Evolutionary conservation across 2,329 filamentous ascomycete species (phyloP), one percentile per base, ranked within the genome.

Genomic region (Stagonosporopsis rhizophila): DNA sequence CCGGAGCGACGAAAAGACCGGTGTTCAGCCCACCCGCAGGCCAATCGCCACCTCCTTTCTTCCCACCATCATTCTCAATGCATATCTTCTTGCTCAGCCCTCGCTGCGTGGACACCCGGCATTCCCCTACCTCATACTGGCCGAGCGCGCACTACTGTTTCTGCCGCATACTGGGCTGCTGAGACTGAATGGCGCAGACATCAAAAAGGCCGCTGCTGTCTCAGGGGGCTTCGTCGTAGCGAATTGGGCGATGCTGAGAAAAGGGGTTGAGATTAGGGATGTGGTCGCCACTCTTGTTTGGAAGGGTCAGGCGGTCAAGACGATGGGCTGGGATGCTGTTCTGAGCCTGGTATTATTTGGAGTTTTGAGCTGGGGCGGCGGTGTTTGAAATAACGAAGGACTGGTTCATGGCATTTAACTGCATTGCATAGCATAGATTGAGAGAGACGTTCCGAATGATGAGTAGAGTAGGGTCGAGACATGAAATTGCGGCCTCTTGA

Each of bases 251-350:
- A 63, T 65, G 62, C 23, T 66, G 58, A 59, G 58, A 30, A 66
- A 64, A 32, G 58, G 52, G 0, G 32, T 61, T n/a, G 45, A 14
- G 1, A 15, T 59, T 4, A 20, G 50, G 3, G 58, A 58, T 15
- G 51, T 70, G 1, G 1, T 59, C 0, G 41, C 37, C 5, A 59
- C 56, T 6, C 41, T 71, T 8, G 35, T 40, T 14, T 56, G n/a
- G 47, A 62, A 28, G 47, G 60, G 41, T 35, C 52, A 54, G 56
- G 61, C 69, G 23, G 62, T 70, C 1, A 71, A 62, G 47, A 62
- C 67, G 32, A 38, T 73, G 30, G 69, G 59, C 1, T 72, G 68
- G 66, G 70, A 73, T 62, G 62, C 59, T n/a, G 41, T 66, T 8
- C 6, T 71, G 15, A 63, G 65, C 7, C 41, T 34, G 3, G 27